Evolutionary conservation across 345 rosid species (phyloP).

Genomic region (Odontarrhena argentea): DNA sequence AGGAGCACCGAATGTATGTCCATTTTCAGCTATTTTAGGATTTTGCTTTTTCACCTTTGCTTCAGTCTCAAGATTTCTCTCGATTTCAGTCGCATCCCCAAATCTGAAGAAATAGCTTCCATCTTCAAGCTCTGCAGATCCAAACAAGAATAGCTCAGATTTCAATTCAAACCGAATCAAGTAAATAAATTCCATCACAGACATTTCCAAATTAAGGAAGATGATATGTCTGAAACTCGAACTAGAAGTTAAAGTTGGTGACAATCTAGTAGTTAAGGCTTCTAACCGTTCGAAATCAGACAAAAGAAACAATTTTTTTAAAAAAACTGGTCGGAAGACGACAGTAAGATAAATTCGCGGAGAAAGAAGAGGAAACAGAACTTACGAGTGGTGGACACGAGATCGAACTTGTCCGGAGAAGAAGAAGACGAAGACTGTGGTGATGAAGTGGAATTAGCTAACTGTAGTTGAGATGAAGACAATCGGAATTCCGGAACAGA

Average conservation of each 20-base stretch:
- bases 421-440: slow-evolving; percentile 34
- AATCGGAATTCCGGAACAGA: slow-evolving; percentile 21
- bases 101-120: slow-evolving; percentile 66
- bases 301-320: neutral
- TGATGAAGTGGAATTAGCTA: slow-evolving; percentile 29
- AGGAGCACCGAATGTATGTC: slow-evolving; percentile 18
- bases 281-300: neutral
- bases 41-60: slow-evolving; percentile 25
- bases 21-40: slow-evolving; percentile 21
- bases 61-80: slow-evolving; percentile 35
- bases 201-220: neutral
- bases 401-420: slow-evolving; percentile 38
- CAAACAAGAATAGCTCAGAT: slow-evolving; percentile 9
- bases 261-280: neutral
- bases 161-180: neutral
- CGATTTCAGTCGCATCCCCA: slow-evolving; percentile 51
- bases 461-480: slow-evolving; percentile 15
- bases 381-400: slow-evolving; percentile 53
- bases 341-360: neutral
- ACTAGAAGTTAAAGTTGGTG: neutral
- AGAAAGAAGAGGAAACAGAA: neutral
- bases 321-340: slow-evolving; percentile 9
- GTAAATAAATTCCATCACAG: neutral
- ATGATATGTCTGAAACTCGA: slow-evolving; percentile 1
- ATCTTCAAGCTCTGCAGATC: slow-evolving; percentile 54